Evolutionary conservation across 1,284 basidiomycete genomes (phyloP), one percentile per base, ranked within the genome.

Genomic region (Amylostereum areolatum): DNA sequence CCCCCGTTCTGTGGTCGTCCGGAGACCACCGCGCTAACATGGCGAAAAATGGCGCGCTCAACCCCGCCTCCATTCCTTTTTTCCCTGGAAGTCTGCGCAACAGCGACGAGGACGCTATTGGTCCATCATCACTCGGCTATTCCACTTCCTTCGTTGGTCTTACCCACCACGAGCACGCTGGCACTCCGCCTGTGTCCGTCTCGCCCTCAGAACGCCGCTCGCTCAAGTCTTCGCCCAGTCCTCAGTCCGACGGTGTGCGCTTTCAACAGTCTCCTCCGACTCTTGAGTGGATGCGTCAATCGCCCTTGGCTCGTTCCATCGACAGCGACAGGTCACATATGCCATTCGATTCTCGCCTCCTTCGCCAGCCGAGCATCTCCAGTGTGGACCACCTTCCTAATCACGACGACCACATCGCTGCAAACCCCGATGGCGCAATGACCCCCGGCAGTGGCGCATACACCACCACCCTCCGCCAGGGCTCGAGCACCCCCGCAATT

Each of bases 11-110:
- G 18, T 18, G 18, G 18, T 18, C 18, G 18, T 18, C 18, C 18
- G 18, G 18, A 18, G 18, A 18, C 18, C 18, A 18, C 18, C 53
- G 50, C 52, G 67, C 66, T 63, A 68, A 68, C 59, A 85, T 88
- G 82, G 80, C 83, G 52, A 81, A 78, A 74, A 85, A 81, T 61
- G 81, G 77, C 60, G 74, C 82, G 50, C 71, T 90, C 59, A 89
- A 90, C 66, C 87, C 87, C 57, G 75, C 85, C 55, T 89, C 87
- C 51, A 81, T 81, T 63, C 88, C 88, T 45, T 89, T 90, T 75
- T 88, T 89, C 65, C 87, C 88, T 54, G 83, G 82, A 48, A 74
- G 71, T 61, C 65, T 77, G 60, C 80, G 80, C 58, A 61, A 70
- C 58, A 69, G 62, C 57, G 81, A 81, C 48, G 78, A 80, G 46